These are phyloP conservation scores for Wallacemonas sp. DNA, from an alignment of 208 protist species.

Conservation along the genomic window DNA sequence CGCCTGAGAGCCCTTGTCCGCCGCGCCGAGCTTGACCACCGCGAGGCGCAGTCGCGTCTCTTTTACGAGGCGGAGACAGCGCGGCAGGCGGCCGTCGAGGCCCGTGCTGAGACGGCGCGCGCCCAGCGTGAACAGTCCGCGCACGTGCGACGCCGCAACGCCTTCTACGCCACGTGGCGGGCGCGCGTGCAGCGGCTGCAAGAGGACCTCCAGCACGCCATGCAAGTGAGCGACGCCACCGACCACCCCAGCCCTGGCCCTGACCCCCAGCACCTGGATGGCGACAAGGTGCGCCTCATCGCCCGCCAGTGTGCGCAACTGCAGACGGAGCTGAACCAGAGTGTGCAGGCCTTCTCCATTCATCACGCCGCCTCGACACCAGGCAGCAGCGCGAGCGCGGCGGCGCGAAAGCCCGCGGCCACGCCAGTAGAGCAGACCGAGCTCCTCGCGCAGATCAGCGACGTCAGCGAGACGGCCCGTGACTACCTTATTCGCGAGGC, in stretches of 20 bases:
- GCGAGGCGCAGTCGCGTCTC: constrained; percentile 15
- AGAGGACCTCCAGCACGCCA: constrained; percentile 21
- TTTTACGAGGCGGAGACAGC: constrained; percentile 19
- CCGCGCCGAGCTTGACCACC: constrained; percentile 10
- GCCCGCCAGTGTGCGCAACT: constrained; percentile 23
- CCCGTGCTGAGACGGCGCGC: constrained; percentile 12
- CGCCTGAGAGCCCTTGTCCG: constrained; percentile 23
- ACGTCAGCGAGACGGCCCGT: constrained; percentile 3
- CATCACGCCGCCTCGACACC: neutral
- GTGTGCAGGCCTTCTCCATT: constrained; percentile 16
- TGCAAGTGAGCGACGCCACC: too few relatives aligned
- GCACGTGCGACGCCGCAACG: constrained; percentile 18
- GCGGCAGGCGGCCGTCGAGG: constrained; percentile 11
- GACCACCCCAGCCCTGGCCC: too few relatives aligned
- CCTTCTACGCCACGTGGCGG: constrained; percentile 23
- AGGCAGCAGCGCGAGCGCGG: constrained; percentile 21
- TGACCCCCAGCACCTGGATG: too few relatives aligned
- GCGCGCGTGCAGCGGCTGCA: constrained; percentile 14
- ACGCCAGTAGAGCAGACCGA: constrained; percentile 9
- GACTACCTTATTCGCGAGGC: neutral
- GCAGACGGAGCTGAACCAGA: constrained; percentile 27
- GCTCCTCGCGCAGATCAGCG: neutral
- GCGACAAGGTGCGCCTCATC: constrained; percentile 7
- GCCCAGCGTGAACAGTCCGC: constrained; percentile 15
- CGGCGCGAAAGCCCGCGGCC: neutral